Conservation (phyloP, 768 basidiomycete species). For the Hemileccinum impolitum region DNA sequence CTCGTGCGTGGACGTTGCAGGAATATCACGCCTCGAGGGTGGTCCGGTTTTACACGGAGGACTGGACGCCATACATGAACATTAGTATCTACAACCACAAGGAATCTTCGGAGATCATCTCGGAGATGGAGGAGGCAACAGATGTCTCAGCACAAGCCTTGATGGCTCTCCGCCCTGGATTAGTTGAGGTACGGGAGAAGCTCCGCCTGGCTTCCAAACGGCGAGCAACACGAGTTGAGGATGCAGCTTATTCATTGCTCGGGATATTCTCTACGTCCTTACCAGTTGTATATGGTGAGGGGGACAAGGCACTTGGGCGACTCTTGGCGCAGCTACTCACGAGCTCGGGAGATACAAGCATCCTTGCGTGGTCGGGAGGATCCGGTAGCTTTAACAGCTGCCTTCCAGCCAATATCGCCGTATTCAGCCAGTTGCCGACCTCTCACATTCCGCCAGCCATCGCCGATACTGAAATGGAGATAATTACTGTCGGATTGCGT, state of each 20-base stretch:
- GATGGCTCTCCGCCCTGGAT: neutral
- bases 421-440: neutral
- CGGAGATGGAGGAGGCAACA: neutral
- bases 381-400: conserved; percentile 8
- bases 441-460: neutral
- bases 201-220: neutral
- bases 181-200: neutral
- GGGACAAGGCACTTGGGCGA: conserved; percentile 2
- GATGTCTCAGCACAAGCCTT: neutral
- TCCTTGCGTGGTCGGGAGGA: conserved; percentile 7
- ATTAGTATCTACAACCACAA: neutral
- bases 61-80: neutral
- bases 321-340: conserved; percentile 3
- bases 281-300: conserved; percentile 3
- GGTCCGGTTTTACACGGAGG: conserved; percentile 10
- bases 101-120: neutral
- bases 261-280: conserved; percentile 1
- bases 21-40: conserved; percentile 9
- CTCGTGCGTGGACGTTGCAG: conserved; percentile 2
- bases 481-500: neutral
- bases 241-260: neutral
- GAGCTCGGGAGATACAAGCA: conserved; percentile 1
- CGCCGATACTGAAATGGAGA: neutral
- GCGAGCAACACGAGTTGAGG: neutral
- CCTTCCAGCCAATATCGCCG: neutral